Conservation (phyloP, 257 asterid species). For the Henckelia pumila region DNA sequence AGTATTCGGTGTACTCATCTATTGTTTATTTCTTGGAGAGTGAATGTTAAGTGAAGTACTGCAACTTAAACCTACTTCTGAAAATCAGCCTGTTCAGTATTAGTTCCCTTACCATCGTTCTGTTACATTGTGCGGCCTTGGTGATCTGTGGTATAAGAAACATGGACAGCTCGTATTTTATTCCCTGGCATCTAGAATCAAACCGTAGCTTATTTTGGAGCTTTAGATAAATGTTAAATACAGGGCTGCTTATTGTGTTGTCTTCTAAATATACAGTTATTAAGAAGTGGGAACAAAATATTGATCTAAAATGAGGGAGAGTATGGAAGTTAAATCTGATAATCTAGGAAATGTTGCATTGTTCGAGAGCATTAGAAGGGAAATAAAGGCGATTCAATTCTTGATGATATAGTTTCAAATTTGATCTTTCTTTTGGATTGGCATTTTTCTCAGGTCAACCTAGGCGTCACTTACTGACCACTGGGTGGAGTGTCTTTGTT, state of each 20-base stretch:
- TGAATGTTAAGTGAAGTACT: not conserved
- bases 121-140: not conserved
- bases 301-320: not conserved
- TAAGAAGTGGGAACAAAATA: not conserved
- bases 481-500: slow-evolving; percentile 98
- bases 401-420: not conserved
- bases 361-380: not conserved
- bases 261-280: not conserved
- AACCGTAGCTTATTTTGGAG: not conserved
- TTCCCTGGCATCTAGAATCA: not conserved
- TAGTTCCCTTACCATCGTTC: slow-evolving; percentile 15
- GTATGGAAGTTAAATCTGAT: not conserved
- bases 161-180: not conserved
- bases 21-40: not conserved
- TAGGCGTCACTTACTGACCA: slow-evolving; percentile 94
- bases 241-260: not conserved
- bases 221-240: not conserved
- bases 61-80: not conserved
- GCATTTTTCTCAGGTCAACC: slow-evolving; percentile 79
- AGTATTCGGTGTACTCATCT: not conserved
- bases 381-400: not conserved
- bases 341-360: not conserved
- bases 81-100: slow-evolving; percentile 1
- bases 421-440: not conserved
- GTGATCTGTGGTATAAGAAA: not conserved